These are phyloP conservation scores for Globisporangium sylvaticum DNA, from an alignment of 352 stramenopile species.

Conservation along the genomic window DNA sequence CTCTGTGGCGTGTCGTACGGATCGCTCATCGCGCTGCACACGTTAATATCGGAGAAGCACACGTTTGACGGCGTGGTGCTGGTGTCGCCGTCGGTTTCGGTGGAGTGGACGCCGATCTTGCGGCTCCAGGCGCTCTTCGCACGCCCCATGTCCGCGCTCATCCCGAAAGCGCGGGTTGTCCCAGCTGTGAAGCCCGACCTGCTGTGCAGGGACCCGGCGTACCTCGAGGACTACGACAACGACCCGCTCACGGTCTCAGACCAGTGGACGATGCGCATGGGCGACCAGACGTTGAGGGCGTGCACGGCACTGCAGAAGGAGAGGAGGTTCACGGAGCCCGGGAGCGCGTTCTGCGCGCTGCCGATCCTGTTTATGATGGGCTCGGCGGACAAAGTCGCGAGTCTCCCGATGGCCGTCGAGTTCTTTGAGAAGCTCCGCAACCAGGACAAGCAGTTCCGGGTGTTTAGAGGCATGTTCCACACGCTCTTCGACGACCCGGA, in stretches of 20 bases:
- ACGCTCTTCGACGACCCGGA: slow-evolving; percentile 59
- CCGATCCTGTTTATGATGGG: slow-evolving; percentile 34
- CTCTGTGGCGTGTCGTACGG: slow-evolving; percentile 1
- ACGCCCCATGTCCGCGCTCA: slow-evolving; percentile 14
- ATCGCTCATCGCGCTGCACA: slow-evolving; percentile 5
- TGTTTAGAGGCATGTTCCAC: slow-evolving; percentile 50
- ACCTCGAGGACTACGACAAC: slow-evolving; percentile 19
- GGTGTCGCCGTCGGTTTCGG: neutral
- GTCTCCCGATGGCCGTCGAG: slow-evolving; percentile 27
- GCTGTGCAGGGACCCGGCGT: slow-evolving; percentile 20
- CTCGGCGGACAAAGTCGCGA: slow-evolving; percentile 45
- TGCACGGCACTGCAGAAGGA: slow-evolving; percentile 31
- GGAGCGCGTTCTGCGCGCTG: slow-evolving; percentile 23
- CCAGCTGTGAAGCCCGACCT: slow-evolving; percentile 25
- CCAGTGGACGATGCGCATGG: slow-evolving; percentile 37
- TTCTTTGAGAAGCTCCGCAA: slow-evolving; percentile 31
- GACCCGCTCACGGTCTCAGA: slow-evolving; percentile 12
- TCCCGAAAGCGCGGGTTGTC: slow-evolving; percentile 23
- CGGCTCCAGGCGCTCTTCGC: slow-evolving; percentile 2
- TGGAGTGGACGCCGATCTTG: slow-evolving; percentile 3
- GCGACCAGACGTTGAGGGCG: slow-evolving; percentile 24
- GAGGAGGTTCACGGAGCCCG: slow-evolving; percentile 22
- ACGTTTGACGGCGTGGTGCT: neutral
- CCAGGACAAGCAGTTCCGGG: slow-evolving; percentile 51
- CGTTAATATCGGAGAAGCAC: slow-evolving; percentile 4